A percentile compares a stretch with the other conserved stretches of the same genome.
These are phyloP conservation scores for Hypoxylon fuscum DNA, from an alignment of 495 filamentous ascomycete genomes.

Conservation along the genomic window DNA sequence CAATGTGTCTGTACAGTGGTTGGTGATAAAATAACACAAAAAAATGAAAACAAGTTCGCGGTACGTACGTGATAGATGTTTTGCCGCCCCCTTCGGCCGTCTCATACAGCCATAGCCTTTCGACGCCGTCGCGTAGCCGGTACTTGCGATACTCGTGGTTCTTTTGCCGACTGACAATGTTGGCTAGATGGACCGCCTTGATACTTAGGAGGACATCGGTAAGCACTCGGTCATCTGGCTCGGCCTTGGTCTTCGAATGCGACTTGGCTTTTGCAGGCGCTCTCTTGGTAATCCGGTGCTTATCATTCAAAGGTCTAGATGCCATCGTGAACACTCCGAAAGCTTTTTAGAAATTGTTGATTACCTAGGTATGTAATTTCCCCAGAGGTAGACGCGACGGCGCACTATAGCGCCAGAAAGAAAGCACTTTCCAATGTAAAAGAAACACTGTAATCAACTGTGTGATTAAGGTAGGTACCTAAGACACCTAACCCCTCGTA, in stretches of 20 bases:
- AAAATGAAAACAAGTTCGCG: neutral
- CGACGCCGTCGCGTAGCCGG: slow-evolving; percentile 45
- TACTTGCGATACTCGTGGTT: slow-evolving; percentile 55
- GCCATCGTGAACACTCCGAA: too few species aligned
- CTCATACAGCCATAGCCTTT: slow-evolving; percentile 44
- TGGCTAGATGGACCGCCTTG: slow-evolving; percentile 46
- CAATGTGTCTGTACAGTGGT: slow-evolving; percentile 21
- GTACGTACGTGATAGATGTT: slow-evolving; percentile 21
- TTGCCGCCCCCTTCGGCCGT: slow-evolving; percentile 19
- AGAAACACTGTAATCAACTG: too few species aligned
- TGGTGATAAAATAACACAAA: neutral
- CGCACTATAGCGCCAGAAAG: too few species aligned
- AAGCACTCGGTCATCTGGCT: neutral
- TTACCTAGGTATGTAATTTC: too few species aligned
- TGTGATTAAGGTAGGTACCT: too few species aligned
- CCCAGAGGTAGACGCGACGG: too few species aligned
- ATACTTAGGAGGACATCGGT: slow-evolving; percentile 49
- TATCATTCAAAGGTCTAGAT: too few species aligned
- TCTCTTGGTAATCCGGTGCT: slow-evolving; percentile 14
- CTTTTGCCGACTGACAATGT: slow-evolving; percentile 46
- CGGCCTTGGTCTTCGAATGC: neutral
- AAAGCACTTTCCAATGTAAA: too few species aligned
- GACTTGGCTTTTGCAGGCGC: slow-evolving; percentile 9
- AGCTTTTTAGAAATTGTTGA: too few species aligned
- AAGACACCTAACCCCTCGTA: too few species aligned